These are phyloP conservation scores for Hirsutella rhossiliensis DNA, from an alignment of 2,329 filamentous ascomycete genomes.

Conservation along the genomic window DNA sequence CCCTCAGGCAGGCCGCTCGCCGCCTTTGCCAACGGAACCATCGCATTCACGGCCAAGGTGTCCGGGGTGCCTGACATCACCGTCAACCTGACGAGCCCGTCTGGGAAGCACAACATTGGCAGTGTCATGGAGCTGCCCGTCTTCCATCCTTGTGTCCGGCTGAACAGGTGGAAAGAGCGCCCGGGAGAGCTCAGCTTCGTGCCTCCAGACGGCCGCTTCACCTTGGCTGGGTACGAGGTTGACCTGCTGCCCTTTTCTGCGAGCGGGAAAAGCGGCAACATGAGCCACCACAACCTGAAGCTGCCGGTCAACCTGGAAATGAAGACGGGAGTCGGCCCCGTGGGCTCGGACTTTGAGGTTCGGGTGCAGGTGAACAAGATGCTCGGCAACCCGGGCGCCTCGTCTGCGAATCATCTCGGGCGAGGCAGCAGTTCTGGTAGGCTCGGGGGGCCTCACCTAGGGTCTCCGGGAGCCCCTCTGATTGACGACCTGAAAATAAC, in stretches of 20 bases:
- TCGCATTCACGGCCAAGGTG: conserved; percentile 90
- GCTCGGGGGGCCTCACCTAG: conserved; percentile 30
- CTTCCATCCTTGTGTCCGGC: conserved; percentile 88
- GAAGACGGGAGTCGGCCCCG: conserved; percentile 62
- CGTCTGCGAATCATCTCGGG: conserved; percentile 24
- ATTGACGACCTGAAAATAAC: conserved; percentile 70
- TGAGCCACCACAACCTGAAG: conserved; percentile 54
- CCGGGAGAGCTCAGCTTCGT: conserved; percentile 93
- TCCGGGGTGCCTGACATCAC: conserved; percentile 89
- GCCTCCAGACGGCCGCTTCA: conserved; percentile 87
- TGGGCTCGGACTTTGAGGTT: conserved; percentile 81
- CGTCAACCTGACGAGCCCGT: conserved; percentile 66
- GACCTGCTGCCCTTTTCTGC: conserved; percentile 66
- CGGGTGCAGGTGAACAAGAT: conserved; percentile 59
- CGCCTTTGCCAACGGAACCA: conserved; percentile 80
- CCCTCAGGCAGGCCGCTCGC: conserved; percentile 80
- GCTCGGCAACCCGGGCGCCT: conserved; percentile 30
- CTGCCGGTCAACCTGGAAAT: conserved; percentile 75
- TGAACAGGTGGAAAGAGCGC: conserved; percentile 79
- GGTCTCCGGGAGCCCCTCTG: conserved; percentile 44
- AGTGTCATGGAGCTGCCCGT: conserved; percentile 77
- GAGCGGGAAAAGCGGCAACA: conserved; percentile 37
- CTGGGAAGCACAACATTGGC: conserved; percentile 64
- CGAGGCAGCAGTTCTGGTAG: conserved; percentile 29
- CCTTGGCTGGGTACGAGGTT: conserved; percentile 88